Base-by-base conservation (phyloP, 23 red algal species). In the Chondrus crispus region DNA sequence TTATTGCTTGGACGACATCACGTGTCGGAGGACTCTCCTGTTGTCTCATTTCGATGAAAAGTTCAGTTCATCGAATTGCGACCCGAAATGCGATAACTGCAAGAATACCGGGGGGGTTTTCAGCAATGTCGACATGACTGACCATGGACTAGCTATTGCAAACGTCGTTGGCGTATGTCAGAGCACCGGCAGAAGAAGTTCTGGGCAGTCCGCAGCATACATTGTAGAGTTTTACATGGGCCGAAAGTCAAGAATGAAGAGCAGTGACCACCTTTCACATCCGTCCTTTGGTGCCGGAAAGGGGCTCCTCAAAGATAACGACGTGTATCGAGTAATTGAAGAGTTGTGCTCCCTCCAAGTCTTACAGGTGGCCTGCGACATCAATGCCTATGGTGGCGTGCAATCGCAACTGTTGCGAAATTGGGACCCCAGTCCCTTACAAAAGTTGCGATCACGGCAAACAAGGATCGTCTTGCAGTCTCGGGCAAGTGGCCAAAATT, bases 11-110 rank as follows among this genome's bases (percentile, higher is more conserved):
- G 87, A 96, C 72, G 94, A 94, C 53, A 89, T 99, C 36, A 74
- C 80, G 52, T 99, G 97, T 52, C 91, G 97, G 14, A 87, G 97
- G 37, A 75, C 80, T 3, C 84, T 83, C 4, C 78, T 99, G 11
- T 80, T 99, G 36, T 79, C 82, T 26, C 95, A 99, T 74, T 99
- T 99, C 89, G 89, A 93, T 77, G 97, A 99, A 51, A 66, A 87
- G 43, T 99, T 99, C 84, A 94, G 96, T 62, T 64, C 81, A 22
- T 19, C 26, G 39, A 63, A 85, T 28, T 99, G 97, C 80, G 46
- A 79, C 46, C 94, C 94, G 8, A 88, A 95, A 46, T 99, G 97
- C 54, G 97, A 99, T 85, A 99, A 96, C 81, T 99, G 97, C 66
- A 47, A 44, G 32, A 84, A 96, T 50, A 83, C 82, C 35, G 72